Base-by-base conservation (phyloP, 2,329 filamentous ascomycete genomes). In the Alternaria brassicae region DNA sequence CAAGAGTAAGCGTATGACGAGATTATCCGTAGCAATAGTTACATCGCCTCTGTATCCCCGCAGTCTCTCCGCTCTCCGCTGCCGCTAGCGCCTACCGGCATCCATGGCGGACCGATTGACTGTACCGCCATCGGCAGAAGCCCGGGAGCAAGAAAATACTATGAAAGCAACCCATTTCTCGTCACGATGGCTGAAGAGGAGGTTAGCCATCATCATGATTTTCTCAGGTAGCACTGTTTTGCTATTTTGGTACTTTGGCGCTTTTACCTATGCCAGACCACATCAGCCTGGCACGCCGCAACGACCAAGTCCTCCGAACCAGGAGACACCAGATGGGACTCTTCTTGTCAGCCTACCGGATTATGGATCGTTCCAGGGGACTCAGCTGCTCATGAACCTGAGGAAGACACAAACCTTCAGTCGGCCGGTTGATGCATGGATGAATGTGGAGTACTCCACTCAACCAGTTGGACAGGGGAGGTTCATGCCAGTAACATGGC, bases 371-470 rank as follows among this genome's bases (percentile, higher is more conserved):
- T 82, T 82, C 61, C 64, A 71, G 13, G 80, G 80, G 6, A 79
- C 73, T 4, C 69, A 74, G 17, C 54, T 81, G 37, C 70, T 78
- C 17, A 68, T 68, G 39, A 79, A 76, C 10, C 42, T 78, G 17
- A 75, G 68, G 42, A 60, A 65, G 39, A 78, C 75, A 19, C 62
- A 68, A 23, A 59, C 61, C 0, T 70, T 82, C 3, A 69, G 75
- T 8, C 61, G 61, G 2, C 58, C 75, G 0, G 77, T 83, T 2
- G 80, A 84, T 60, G 81, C 82, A 0, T 84, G 81, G 82, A 70
- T 84, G 6, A 81, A 81, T 2, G 78, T 84, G 30, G 79, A 82
- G 63, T 84, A 82, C 48, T 77, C 82, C 0, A 81, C 80, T 0
- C 76, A 76, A 54, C 74, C 74, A 28, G 64, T 77, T 1, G 80